Evolutionary conservation across 495 filamentous ascomycete genomes (phyloP), one percentile per base, ranked within the genome.

Genomic region (Elaphomyces granulatus): DNA sequence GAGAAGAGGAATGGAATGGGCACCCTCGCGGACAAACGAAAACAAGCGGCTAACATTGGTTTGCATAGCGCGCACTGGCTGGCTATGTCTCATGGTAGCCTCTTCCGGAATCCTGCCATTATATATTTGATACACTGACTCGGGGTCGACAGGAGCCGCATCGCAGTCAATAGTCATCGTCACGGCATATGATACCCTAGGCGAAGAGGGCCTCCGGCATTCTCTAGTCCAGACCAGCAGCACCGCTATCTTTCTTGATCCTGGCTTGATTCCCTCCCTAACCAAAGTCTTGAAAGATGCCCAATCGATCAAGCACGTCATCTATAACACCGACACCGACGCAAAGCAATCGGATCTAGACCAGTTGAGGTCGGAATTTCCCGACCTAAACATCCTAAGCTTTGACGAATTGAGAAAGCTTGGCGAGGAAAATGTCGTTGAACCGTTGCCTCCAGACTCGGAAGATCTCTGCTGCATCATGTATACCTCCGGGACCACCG

Each of bases 401-500:
- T 80, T 90, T 47, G 84, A 94, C 38, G 86, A 95, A 31, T 63
- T 98, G 43, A 59, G 74, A 45, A 78, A 90, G 61, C 64, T 82
- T 32, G 90, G 90, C 50, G 72, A 86, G 58, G 77, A 83, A 45
- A 90, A 92, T 53, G 77, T 73, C 7, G 74, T 77, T 34, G 87
- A 95, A 7, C 75, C 83, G 14, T 77, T 83, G 14, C 81, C 86
- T 30, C 87, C 90, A 2, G 60, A 66, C 18, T 71, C 83, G 2
- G 83, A 94, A 36, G 88, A 94, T 55, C 74, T 98, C 9, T 90
- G 82, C 71, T 94, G 90, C 56, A 93, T 98, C 59, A 98, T 98
- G 90, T 98, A 96, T 67, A 98, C 90, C 2, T 96, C 90, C 20
- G 90, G 90, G 32, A 94, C 88, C n/a, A 98, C 90, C 3, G 90